phyloP scores from a whole-genome alignment of 2,329 filamentous ascomycete genomes.

The Trichophyton rubrum region DNA sequence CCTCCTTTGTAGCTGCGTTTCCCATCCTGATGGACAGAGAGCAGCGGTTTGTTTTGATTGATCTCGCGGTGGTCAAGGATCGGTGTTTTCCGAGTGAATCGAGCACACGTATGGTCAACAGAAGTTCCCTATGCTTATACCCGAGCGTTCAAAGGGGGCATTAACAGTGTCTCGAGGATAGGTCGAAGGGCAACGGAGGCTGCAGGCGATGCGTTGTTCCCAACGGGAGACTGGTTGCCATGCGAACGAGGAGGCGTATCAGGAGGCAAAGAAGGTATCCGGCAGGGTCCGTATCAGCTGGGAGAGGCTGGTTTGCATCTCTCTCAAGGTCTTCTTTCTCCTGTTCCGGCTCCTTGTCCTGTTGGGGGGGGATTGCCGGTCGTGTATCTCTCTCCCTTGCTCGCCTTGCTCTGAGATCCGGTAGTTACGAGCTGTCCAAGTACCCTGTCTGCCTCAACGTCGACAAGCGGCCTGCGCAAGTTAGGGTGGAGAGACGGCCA shows the following conservation, averaged over 20 bases:
- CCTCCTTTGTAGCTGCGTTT: constrained; percentile 37
- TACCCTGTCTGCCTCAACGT: neutral
- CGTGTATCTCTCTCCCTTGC: neutral
- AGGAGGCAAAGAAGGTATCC: neutral
- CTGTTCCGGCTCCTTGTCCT: neutral
- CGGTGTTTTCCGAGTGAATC: too few species aligned
- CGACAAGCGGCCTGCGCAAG: neutral
- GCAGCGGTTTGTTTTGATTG: too few species aligned
- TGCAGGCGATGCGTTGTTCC: neutral
- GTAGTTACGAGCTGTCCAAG: too few species aligned
- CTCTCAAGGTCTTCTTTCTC: neutral
- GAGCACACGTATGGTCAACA: too few species aligned
- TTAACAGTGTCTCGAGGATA: neutral
- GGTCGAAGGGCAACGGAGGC: neutral
- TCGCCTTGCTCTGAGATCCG: too few species aligned
- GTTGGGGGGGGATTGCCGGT: neutral
- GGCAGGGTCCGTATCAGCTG: neutral
- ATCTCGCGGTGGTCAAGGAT: too few species aligned
- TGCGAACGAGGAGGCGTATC: constrained; percentile 4
- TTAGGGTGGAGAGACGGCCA: neutral
- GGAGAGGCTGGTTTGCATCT: neutral
- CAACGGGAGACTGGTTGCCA: constrained; percentile 11
- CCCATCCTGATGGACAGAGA: constrained; percentile 24
- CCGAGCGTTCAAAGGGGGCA: neutral
- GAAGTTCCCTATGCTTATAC: too few species aligned